Evolutionary conservation across 306 rosid species (phyloP).

Genomic region (Rosa lucieae): DNA sequence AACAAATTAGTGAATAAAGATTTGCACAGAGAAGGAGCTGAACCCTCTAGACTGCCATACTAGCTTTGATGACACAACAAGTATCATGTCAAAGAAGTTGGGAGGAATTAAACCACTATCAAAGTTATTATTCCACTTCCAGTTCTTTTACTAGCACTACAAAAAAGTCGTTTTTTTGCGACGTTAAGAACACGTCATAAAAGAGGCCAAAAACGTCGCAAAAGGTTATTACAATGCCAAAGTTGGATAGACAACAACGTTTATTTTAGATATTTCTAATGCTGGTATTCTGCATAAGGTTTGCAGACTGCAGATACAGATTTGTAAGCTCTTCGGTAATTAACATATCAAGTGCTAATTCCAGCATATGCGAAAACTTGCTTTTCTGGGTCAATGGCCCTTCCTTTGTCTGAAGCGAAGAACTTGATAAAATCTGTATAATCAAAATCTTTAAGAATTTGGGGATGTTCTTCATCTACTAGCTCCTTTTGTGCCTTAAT

Average conservation of each 20-base stretch:
- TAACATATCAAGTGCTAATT: constrained; percentile 11
- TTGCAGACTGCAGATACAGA: background rate
- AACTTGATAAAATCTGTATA: background rate
- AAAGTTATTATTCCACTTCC: background rate
- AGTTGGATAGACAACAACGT: background rate
- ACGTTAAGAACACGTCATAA: too few relatives aligned
- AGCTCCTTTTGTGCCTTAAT: constrained; percentile 53
- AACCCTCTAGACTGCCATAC: background rate
- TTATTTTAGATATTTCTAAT: background rate
- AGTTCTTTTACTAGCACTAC: background rate
- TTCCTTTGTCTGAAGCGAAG: background rate
- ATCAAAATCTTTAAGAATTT: constrained; percentile 47
- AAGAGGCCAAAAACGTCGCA: too few relatives aligned
- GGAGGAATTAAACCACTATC: background rate
- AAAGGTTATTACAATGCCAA: background rate
- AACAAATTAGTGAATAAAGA: background rate
- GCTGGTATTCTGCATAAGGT: background rate
- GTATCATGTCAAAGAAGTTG: background rate
- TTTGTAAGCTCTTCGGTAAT: background rate
- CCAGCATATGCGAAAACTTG: background rate
- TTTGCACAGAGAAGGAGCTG: background rate
- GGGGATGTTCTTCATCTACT: constrained; percentile 58
- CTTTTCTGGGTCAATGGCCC: background rate
- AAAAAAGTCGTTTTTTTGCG: too few relatives aligned
- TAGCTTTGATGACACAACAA: background rate